These are phyloP conservation scores for Eugenia klotzschiana DNA, from an alignment of 441 rosid genomes.

Conservation along the genomic window DNA sequence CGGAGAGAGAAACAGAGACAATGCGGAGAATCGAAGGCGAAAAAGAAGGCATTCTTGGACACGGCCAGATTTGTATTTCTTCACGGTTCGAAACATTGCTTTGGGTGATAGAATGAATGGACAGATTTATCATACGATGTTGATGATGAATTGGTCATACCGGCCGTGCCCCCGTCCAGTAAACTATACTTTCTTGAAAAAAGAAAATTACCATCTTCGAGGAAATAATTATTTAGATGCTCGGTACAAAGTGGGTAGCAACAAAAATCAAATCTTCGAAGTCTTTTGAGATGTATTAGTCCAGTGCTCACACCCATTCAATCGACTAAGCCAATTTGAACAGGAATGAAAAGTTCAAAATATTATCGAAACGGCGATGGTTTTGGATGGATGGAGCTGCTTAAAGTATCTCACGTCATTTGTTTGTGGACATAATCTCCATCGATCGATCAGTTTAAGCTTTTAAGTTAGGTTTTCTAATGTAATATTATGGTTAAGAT, in stretches of 20 bases:
- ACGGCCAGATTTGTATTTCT: neutral
- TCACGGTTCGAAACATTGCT: neutral
- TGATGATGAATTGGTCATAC: neutral
- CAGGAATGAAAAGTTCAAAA: neutral
- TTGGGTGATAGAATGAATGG: neutral
- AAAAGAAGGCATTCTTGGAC: neutral
- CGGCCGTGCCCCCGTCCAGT: neutral
- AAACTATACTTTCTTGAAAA: neutral
- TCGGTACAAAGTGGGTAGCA: neutral
- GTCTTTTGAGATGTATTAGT: neutral
- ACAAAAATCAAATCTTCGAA: neutral
- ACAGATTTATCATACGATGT: neutral
- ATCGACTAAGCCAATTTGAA: neutral
- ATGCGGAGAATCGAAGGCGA: neutral
- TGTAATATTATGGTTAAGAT: rapidly evolving
- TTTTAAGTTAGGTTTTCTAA: neutral
- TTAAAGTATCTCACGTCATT: neutral
- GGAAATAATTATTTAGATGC: neutral
- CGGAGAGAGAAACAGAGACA: neutral
- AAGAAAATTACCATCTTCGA: neutral
- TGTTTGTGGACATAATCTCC: rapidly evolving
- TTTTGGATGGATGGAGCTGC: neutral
- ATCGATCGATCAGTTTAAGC: neutral
- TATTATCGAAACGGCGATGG: rapidly evolving
- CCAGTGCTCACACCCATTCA: no score